A percentile compares a stretch with the other conserved stretches of the same genome.
These are phyloP conservation scores for Thalassiosira mediterranea DNA, from an alignment of 352 stramenopile genomes.

Conservation along the genomic window DNA sequence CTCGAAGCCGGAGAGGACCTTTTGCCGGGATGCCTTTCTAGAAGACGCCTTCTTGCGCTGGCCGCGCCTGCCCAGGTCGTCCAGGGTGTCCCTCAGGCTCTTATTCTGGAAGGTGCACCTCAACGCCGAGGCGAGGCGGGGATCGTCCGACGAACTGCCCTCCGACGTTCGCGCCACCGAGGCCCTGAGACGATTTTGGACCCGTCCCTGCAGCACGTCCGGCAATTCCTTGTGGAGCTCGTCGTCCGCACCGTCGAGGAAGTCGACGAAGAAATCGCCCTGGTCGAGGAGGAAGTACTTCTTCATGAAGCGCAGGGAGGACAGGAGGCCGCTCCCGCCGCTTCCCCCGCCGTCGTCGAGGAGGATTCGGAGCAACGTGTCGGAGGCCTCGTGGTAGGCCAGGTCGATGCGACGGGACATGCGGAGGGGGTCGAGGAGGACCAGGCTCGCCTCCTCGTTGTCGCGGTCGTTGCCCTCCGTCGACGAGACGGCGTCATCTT, in stretches of 20 bases:
- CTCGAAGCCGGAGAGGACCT: constrained; percentile 90
- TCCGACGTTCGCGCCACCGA: constrained; percentile 42
- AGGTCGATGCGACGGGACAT: constrained; percentile 65
- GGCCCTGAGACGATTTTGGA: constrained; percentile 92
- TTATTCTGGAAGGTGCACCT: constrained; percentile 62
- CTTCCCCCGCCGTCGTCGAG: too few species aligned
- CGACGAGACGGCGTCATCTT: not conserved
- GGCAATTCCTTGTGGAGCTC: constrained; percentile 90
- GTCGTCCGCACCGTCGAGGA: constrained; percentile 94
- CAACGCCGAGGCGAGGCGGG: constrained; percentile 48
- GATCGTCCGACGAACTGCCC: constrained; percentile 6
- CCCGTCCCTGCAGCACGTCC: constrained; percentile 59
- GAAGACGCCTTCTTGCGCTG: constrained; percentile 19
- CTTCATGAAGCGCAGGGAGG: constrained; percentile 88
- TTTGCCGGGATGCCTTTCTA: constrained; percentile 51
- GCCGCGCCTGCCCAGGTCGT: constrained; percentile 41
- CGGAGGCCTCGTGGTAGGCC: constrained; percentile 66
- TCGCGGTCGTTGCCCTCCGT: too few species aligned
- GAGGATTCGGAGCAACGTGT: constrained; percentile 64
- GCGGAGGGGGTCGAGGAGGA: constrained; percentile 48
- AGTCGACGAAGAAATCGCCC: constrained; percentile 98
- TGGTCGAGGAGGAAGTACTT: constrained; percentile 99
- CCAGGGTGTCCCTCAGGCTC: constrained; percentile 56
- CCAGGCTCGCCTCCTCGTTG: constrained; percentile 7
- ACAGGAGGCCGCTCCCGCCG: constrained; percentile 85